Evolutionary conservation across 1,284 basidiomycete species (phyloP).

Genomic region (Tausonia pullulans): DNA sequence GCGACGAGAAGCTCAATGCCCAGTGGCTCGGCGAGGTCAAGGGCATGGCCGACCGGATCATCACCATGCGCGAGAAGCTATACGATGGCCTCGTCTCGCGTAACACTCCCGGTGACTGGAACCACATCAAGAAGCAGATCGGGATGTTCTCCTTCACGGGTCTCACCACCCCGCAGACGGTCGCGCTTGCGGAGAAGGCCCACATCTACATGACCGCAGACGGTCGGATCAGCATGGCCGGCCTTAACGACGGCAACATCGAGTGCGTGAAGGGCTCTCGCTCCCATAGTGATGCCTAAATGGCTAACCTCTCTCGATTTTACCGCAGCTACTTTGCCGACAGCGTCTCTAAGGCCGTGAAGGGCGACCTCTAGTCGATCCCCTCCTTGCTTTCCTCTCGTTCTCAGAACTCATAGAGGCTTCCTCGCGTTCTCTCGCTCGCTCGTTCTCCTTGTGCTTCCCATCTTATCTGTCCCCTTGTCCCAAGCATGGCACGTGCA

Average conservation of each 20-base stretch:
- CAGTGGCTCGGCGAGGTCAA: constrained; percentile 87
- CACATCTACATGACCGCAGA: constrained; percentile 88
- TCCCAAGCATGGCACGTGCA: neutral
- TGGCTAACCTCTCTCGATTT: neutral
- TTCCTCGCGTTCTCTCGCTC: neutral
- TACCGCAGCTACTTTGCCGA: constrained; percentile 59
- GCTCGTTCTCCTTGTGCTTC: neutral
- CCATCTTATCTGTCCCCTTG: neutral
- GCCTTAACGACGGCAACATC: constrained; percentile 78
- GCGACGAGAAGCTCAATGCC: constrained; percentile 59
- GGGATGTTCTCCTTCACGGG: constrained; percentile 67
- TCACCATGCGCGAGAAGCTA: constrained; percentile 81
- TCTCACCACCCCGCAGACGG: constrained; percentile 69
- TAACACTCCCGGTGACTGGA: constrained; percentile 88
- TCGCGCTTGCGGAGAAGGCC: constrained; percentile 76
- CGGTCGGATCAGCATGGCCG: constrained; percentile 93
- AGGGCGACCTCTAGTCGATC: constrained; percentile 52
- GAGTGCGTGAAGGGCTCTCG: constrained; percentile 24
- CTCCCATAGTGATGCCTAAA: neutral
- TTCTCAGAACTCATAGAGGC: neutral
- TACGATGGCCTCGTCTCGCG: constrained; percentile 50
- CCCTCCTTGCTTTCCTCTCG: neutral
- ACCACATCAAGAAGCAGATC: constrained; percentile 92
- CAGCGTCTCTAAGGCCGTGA: constrained; percentile 70
- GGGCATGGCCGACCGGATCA: constrained; percentile 93